phyloP scores from a whole-genome alignment of 2,329 filamentous ascomycete genomes.

The Botrytis porri region DNA sequence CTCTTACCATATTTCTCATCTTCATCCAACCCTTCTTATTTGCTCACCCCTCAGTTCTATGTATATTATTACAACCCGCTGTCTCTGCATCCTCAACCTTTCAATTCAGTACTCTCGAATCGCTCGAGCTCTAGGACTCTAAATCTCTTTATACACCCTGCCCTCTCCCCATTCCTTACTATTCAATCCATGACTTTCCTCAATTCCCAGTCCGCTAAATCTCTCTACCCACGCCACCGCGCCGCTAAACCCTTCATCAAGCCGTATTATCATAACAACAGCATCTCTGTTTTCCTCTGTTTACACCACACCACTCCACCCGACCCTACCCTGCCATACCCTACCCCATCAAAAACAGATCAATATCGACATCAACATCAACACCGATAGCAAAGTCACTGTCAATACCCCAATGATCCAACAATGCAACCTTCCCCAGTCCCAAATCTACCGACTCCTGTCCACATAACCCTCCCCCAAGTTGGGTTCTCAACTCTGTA shows the following conservation, averaged over 20 bases:
- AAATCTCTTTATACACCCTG: neutral
- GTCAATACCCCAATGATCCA: no score
- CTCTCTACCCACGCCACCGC: no score
- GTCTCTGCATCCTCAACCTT: neutral
- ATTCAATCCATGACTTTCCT: accelerated
- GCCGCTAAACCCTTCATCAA: neutral
- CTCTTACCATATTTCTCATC: no score
- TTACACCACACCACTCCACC: neutral
- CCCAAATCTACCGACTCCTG: neutral
- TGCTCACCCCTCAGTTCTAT: no score
- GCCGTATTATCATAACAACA: neutral
- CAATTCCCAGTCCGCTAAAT: neutral
- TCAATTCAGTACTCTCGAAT: neutral
- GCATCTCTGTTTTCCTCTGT: neutral
- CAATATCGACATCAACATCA: neutral
- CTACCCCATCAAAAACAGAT: no score
- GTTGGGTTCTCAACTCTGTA: accelerated
- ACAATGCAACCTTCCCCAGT: no score
- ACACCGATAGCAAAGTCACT: no score
- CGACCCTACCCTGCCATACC: neutral
- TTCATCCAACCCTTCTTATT: neutral
- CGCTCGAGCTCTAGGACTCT: accelerated
- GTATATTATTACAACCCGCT: neutral
- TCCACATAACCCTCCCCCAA: neutral
- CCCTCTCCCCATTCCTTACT: no score